Conservation (phyloP, 306 rosid genomes). For the Ormosia emarginata region DNA sequence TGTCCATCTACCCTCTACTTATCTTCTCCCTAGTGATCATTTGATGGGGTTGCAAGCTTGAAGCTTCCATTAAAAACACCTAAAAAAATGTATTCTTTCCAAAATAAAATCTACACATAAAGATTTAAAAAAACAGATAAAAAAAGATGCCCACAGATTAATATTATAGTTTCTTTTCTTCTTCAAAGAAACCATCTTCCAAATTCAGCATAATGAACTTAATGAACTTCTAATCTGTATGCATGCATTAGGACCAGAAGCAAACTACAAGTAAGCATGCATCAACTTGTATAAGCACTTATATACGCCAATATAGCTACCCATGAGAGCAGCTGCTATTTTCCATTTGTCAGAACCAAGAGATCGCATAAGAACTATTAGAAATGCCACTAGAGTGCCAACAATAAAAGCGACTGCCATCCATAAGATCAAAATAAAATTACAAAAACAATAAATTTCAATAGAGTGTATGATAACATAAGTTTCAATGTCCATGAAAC, state of each 20-base stretch:
- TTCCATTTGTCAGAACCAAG: constrained; percentile 46
- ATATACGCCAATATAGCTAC: constrained; percentile 46
- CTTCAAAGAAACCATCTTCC: too few relatives aligned
- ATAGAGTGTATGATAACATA: background rate
- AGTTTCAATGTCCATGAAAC: background rate
- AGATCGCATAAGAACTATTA: constrained; percentile 38
- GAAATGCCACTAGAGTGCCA: constrained; percentile 41
- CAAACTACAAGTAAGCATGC: background rate
- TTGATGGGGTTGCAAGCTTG: too few relatives aligned
- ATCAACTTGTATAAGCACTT: constrained; percentile 21
- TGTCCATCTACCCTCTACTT: too few relatives aligned
- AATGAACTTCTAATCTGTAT: background rate
- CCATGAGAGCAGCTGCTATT: constrained; percentile 42
- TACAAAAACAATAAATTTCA: background rate
- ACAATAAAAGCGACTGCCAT: constrained; percentile 29
- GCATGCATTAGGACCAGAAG: background rate
- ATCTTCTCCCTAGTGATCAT: too few relatives aligned
- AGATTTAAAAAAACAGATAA: too few relatives aligned
- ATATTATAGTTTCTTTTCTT: too few relatives aligned
- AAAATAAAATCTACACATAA: too few relatives aligned
- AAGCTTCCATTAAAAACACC: too few relatives aligned
- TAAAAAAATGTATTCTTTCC: too few relatives aligned
- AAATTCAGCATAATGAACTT: too few relatives aligned
- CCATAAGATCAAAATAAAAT: constrained; percentile 1
- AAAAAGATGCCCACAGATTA: too few relatives aligned